These are phyloP conservation scores for Candolleomyces aberdarensis DNA, from an alignment of 768 basidiomycete species.

Conservation along the genomic window DNA sequence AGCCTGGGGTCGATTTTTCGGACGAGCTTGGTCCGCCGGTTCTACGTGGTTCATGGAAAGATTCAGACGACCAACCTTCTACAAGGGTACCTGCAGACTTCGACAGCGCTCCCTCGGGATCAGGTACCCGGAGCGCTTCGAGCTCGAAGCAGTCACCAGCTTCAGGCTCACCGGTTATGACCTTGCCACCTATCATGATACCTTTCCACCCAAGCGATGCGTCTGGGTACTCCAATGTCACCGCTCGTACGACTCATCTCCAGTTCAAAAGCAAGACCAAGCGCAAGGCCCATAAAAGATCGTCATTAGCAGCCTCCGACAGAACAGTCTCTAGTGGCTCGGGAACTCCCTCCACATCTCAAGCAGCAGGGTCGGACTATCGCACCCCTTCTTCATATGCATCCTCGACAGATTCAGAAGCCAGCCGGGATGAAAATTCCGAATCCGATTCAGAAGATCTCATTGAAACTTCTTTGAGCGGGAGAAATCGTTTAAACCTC, in stretches of 20 bases:
- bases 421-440: conserved; percentile 22
- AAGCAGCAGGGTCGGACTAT: not conserved
- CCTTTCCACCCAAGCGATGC: conserved; percentile 12
- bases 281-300: not conserved
- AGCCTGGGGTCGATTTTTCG: conserved; percentile 59
- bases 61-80: conserved; percentile 3
- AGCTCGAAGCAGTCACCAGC: conserved; percentile 8
- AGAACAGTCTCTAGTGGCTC: not conserved
- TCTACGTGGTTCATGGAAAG: conserved; percentile 63
- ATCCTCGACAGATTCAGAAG: conserved; percentile 13
- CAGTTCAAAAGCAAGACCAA: conserved; percentile 16
- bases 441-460: conserved; percentile 33
- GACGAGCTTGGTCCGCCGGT: conserved; percentile 61
- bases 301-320: not conserved
- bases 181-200: conserved; percentile 8
- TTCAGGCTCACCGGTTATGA: conserved; percentile 7
- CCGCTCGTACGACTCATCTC: conserved; percentile 27
- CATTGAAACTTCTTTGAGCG: conserved; percentile 28
- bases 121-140: not conserved
- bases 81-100: not conserved
- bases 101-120: no score
- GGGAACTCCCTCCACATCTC: not conserved
- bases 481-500: conserved; percentile 34
- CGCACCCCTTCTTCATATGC: conserved; percentile 3
- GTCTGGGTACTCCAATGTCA: not conserved